Evolutionary conservation across 225 moss, liverwort and hornwort genomes (phyloP), one percentile per base, ranked within the genome.

Genomic region (Pseudisothecium myosuroides): DNA sequence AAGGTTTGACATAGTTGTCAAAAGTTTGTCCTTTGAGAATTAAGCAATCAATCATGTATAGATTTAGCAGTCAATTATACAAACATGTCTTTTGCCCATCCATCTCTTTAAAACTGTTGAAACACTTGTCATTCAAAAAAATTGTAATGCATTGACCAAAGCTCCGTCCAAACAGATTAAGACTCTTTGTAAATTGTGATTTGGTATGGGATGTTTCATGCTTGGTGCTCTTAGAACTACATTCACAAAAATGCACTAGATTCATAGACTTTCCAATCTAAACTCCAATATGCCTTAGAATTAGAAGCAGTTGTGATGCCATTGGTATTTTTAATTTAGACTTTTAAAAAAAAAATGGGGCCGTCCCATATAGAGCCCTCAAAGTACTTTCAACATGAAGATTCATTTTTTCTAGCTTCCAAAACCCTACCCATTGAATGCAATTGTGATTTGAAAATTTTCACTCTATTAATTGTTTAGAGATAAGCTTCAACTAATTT

Each of bases 321-420:
- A 0, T 10, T 73, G 29, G 6, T 45, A 28, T n/a, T n/a, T n/a
- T n/a, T n/a, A n/a, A n/a, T n/a, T n/a, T n/a, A n/a, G n/a, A n/a
- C n/a, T n/a, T n/a, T n/a, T n/a, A n/a, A n/a, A n/a, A n/a, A n/a
- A n/a, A n/a, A n/a, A n/a, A n/a, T n/a, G n/a, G n/a, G n/a, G n/a
- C n/a, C n/a, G n/a, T n/a, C n/a, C n/a, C n/a, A n/a, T 1, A 31
- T 7, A 0, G 6, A 1, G 12, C 7, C 74, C 1, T 49, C 1
- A 74, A 1, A 74, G 2, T 71, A 71, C 1, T 15, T 0, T 71
- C 43, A 41, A 1, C 0, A 19, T 19, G 7, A 31, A 49, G 49
- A 32, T 12, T 49, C 0, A 49, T 0, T 19, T 49, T 2, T 0
- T 3, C 1, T 49, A 12, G 29, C 20, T 32, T 31, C 4, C n/a